Conservation (phyloP, 495 filamentous ascomycete genomes). For the Penicillium waksmanii region DNA sequence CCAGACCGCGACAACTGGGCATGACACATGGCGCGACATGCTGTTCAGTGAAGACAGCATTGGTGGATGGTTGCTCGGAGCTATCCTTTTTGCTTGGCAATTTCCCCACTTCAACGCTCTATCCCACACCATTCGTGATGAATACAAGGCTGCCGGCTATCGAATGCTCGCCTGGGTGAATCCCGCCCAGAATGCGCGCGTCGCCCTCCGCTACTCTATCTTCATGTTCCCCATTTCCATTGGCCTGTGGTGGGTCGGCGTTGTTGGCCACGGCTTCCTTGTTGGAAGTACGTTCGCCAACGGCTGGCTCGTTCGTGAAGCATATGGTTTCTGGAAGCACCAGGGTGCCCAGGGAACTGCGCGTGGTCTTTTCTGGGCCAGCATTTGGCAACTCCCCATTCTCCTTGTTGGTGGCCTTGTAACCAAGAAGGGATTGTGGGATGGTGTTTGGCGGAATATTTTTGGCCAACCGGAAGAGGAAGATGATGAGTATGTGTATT, state of each 20-base stretch:
- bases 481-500: conserved; percentile 45
- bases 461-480: conserved; percentile 56
- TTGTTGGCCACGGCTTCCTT: conserved; percentile 88
- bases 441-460: conserved; percentile 73
- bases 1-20: conserved; percentile 74
- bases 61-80: conserved; percentile 89
- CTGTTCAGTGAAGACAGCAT: conserved; percentile 69
- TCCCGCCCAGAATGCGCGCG: conserved; percentile 77
- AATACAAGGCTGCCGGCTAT: conserved; percentile 87
- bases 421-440: conserved; percentile 95
- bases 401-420: conserved; percentile 88
- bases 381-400: conserved; percentile 93
- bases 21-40: conserved; percentile 75
- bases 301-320: conserved; percentile 81
- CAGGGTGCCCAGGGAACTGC: conserved; percentile 82
- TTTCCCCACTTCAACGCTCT: conserved; percentile 97
- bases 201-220: conserved; percentile 85
- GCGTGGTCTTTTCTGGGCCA: conserved; percentile 91
- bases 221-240: conserved; percentile 86
- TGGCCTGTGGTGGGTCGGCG: conserved; percentile 75
- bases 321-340: conserved; percentile 77
- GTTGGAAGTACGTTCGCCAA: conserved; percentile 82
- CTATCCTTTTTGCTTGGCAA: conserved; percentile 91
- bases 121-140: conserved; percentile 82
- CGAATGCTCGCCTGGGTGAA: conserved; percentile 91